phyloP scores from a whole-genome alignment of 2,329 filamentous ascomycete species.

The Botrytis medusae region DNA sequence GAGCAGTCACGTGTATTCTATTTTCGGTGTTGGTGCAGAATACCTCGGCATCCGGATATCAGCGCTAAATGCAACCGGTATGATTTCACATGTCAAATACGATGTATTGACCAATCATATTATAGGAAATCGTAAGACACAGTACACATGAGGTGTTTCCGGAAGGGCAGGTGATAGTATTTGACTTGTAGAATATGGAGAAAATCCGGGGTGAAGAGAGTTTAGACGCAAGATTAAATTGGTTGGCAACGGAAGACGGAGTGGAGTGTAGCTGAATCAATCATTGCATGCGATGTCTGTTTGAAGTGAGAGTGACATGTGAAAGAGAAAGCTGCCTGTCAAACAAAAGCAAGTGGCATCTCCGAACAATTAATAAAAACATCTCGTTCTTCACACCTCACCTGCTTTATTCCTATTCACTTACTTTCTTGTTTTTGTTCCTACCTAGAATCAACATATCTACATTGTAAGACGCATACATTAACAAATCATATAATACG shows the following conservation, averaged over 20 bases:
- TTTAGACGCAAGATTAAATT: neutral
- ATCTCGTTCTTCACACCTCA: neutral
- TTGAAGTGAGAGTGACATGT: slow-evolving; percentile 18
- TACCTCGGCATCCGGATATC: slow-evolving; percentile 9
- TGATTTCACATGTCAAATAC: slow-evolving; percentile 15
- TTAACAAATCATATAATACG: neutral
- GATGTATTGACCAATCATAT: slow-evolving; percentile 5
- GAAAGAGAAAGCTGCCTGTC: slow-evolving; percentile 10
- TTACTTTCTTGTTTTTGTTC: neutral
- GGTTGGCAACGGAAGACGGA: neutral
- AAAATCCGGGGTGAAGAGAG: slow-evolving; percentile 16
- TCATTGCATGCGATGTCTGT: neutral
- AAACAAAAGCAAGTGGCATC: slow-evolving; percentile 6
- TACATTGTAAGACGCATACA: neutral
- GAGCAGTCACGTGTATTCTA: slow-evolving; percentile 6
- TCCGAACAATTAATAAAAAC: neutral
- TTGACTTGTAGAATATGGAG: slow-evolving; percentile 8
- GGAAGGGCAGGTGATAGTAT: slow-evolving; percentile 4
- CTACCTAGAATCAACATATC: neutral
- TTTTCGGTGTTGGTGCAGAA: neutral
- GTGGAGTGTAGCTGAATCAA: neutral
- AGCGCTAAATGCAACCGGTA: slow-evolving; percentile 5
- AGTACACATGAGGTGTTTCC: slow-evolving; percentile 10
- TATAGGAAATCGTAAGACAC: neutral
- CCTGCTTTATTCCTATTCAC: neutral